Evolutionary conservation across 2,329 filamentous ascomycete species (phyloP).

Genomic region (Penicillium sp.): DNA sequence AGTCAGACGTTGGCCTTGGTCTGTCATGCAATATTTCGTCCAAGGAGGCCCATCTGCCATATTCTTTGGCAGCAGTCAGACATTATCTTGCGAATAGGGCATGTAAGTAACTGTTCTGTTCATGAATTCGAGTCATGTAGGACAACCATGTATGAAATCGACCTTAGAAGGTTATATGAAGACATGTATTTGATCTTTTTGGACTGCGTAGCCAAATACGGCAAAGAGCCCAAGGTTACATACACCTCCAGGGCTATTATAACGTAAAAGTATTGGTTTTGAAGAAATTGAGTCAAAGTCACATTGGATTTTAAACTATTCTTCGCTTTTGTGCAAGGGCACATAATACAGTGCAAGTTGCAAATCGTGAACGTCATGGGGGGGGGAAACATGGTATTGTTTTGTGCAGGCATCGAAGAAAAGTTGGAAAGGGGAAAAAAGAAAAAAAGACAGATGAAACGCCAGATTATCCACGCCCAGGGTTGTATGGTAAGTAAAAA

Average conservation of each 20-base stretch:
- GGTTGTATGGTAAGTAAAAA: conserved; percentile 12
- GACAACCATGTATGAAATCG: too few species aligned
- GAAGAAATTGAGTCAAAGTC: background rate
- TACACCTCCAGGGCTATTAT: background rate
- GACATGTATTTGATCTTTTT: background rate
- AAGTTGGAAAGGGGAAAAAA: background rate
- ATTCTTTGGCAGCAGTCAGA: too few species aligned
- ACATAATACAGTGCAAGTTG: conserved; percentile 9
- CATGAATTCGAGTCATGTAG: background rate
- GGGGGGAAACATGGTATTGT: conserved; percentile 9
- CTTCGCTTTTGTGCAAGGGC: conserved; percentile 11
- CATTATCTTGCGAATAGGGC: background rate
- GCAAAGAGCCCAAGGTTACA: background rate
- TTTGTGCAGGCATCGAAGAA: conserved; percentile 8
- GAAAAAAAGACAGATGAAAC: conserved; percentile 12
- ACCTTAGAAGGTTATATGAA: background rate
- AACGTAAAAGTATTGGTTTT: too few species aligned
- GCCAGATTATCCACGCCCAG: conserved; percentile 28
- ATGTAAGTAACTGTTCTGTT: background rate
- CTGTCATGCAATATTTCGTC: too few species aligned
- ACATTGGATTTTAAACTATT: conserved; percentile 8
- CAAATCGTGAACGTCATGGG: conserved; percentile 13
- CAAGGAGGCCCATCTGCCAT: too few species aligned
- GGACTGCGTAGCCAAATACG: background rate
- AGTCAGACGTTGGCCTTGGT: too few species aligned